These are phyloP conservation scores for Vigna trinervia DNA, from an alignment of 306 rosid species.

Conservation along the genomic window DNA sequence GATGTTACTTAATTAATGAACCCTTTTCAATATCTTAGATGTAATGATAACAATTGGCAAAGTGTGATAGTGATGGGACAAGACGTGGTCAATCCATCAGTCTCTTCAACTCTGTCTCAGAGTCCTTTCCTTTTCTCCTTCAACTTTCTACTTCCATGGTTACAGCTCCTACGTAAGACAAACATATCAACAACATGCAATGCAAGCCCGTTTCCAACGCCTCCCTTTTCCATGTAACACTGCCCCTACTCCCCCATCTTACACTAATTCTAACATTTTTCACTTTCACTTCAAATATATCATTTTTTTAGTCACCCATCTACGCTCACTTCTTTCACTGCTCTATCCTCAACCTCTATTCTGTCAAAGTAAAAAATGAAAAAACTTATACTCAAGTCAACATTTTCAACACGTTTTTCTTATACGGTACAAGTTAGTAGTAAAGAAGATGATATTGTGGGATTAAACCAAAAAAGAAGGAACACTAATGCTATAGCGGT, in stretches of 20 bases:
- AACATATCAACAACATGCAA: slow-evolving; percentile 40
- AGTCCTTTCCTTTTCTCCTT: slow-evolving; percentile 29
- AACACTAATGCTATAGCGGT: background rate
- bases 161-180: slow-evolving; percentile 60
- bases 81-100: slow-evolving; percentile 54
- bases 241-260: background rate
- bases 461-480: too few species aligned
- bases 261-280: background rate
- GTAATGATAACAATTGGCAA: slow-evolving; percentile 40
- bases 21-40: background rate
- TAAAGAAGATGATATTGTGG: too few species aligned
- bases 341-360: too few species aligned
- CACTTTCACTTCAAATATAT: background rate
- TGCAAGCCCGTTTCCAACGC: slow-evolving; percentile 3
- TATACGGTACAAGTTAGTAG: too few species aligned
- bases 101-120: background rate
- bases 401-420: too few species aligned
- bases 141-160: background rate
- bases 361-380: too few species aligned
- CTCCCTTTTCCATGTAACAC: background rate
- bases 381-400: too few species aligned
- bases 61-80: slow-evolving; percentile 57
- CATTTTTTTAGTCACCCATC: too few species aligned
- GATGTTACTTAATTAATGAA: slow-evolving; percentile 26
- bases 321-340: too few species aligned